Percentiles rank a stretch among this genome's conserved stretches.
Evolutionary conservation across 2,329 filamentous ascomycete species (phyloP).

Genomic region (Penicillium sp.): DNA sequence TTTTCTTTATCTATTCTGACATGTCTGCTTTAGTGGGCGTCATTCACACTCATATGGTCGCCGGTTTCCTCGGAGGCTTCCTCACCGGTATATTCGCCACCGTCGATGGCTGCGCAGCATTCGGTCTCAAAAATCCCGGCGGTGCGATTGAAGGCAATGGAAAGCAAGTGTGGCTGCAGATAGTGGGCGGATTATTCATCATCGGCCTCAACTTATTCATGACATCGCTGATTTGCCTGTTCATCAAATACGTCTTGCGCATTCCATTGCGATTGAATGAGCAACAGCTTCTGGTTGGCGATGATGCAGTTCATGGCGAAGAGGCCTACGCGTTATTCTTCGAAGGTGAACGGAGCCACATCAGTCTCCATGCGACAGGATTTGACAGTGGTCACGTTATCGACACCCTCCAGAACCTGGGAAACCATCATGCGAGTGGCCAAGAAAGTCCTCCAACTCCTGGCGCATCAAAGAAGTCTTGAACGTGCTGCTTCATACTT

Average conservation of each 20-base stretch:
- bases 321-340: conserved; percentile 44
- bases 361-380: conserved; percentile 16
- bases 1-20: background rate
- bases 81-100: conserved; percentile 54
- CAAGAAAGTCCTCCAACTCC: background rate
- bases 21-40: conserved; percentile 37
- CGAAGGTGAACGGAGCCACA: conserved; percentile 20
- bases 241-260: conserved; percentile 56
- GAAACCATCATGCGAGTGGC: background rate
- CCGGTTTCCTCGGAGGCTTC: conserved; percentile 52
- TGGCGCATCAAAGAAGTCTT: background rate
- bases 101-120: conserved; percentile 51
- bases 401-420: background rate
- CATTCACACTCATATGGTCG: conserved; percentile 55
- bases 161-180: conserved; percentile 54
- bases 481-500: background rate
- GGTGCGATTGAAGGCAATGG: conserved; percentile 58
- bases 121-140: conserved; percentile 50
- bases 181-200: conserved; percentile 55
- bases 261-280: conserved; percentile 55
- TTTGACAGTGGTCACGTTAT: conserved; percentile 18
- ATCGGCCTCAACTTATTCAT: conserved; percentile 57
- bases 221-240: conserved; percentile 54
- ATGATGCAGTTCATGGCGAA: conserved; percentile 55
- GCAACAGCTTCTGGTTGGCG: conserved; percentile 51